Percentiles rank a stretch among this genome's conserved stretches.
Conservation (phyloP, 2,329 filamentous ascomycete genomes). For the Aspergillus pseudonomiae region DNA sequence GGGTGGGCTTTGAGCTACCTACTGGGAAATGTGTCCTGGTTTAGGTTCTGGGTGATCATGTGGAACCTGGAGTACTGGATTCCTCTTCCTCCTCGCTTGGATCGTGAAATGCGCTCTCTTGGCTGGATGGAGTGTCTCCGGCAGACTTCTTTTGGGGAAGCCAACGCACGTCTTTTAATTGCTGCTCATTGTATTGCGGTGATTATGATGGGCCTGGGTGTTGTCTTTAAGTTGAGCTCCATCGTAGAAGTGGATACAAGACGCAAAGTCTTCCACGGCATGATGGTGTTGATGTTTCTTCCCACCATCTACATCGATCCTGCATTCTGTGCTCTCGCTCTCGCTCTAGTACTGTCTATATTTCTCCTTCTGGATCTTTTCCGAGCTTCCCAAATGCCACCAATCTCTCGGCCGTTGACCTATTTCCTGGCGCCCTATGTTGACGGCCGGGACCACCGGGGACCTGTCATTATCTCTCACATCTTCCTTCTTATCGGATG, state of each 20-base stretch:
- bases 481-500: constrained; percentile 95
- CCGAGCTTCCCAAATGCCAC: constrained; percentile 86
- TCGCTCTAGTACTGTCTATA: constrained; percentile 76
- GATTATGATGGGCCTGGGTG: constrained; percentile 69
- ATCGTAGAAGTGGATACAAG: constrained; percentile 92
- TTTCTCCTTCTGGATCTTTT: constrained; percentile 90
- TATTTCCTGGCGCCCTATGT: constrained; percentile 90
- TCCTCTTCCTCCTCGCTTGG: constrained; percentile 60
- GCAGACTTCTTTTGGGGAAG: constrained; percentile 66
- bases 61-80: constrained; percentile 76
- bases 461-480: constrained; percentile 92
- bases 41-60: constrained; percentile 72
- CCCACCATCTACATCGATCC: constrained; percentile 87
- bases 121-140: constrained; percentile 71
- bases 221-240: constrained; percentile 74
- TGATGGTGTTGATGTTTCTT: constrained; percentile 95
- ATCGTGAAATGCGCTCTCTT: constrained; percentile 44
- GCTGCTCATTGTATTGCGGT: constrained; percentile 73
- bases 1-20: constrained; percentile 92
- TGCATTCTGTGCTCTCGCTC: constrained; percentile 75
- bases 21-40: constrained; percentile 73
- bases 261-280: constrained; percentile 96
- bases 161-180: constrained; percentile 79
- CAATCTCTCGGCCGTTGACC: constrained; percentile 82
- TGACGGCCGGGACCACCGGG: constrained; percentile 87